Evolutionary conservation across 208 protist species (phyloP).

Genomic region (Trypanosomatidae sp.): DNA sequence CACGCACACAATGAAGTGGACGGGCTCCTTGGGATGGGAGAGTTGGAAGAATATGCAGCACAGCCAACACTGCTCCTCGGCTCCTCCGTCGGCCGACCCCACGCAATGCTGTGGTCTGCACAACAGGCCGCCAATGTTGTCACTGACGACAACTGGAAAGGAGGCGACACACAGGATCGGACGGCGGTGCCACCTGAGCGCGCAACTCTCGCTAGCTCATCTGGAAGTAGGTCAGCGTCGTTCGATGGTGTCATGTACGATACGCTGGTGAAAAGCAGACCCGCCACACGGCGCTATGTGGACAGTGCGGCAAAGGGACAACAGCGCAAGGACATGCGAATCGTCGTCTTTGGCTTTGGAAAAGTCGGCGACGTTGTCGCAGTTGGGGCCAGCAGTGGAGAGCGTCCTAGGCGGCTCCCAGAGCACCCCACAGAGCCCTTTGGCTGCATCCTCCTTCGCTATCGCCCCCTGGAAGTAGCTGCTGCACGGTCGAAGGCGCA

Average conservation of each 20-base stretch:
- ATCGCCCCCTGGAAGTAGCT: neutral
- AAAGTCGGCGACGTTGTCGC: constrained; percentile 13
- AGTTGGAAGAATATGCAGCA: neutral
- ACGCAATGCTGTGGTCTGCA: neutral
- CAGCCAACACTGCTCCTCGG: neutral
- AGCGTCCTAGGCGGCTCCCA: constrained; percentile 12
- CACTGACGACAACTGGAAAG: neutral
- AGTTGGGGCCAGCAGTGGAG: constrained; percentile 17
- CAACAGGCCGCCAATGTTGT: neutral
- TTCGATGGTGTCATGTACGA: neutral
- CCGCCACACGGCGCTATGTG: neutral
- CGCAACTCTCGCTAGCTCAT: too few species aligned
- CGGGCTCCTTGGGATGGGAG: neutral
- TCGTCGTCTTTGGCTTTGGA: neutral
- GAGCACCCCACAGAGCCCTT: neutral
- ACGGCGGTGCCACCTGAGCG: neutral
- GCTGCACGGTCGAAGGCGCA: neutral
- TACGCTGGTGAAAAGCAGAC: neutral
- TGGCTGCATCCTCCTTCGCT: neutral
- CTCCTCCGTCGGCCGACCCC: neutral
- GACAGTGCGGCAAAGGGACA: neutral
- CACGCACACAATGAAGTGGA: neutral
- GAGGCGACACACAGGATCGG: neutral
- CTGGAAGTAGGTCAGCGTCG: neutral
- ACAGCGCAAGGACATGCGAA: neutral